Evolutionary conservation across 2,329 filamentous ascomycete species (phyloP), one percentile per base, ranked within the genome.

Genomic region (Aspergillus alliaceus): DNA sequence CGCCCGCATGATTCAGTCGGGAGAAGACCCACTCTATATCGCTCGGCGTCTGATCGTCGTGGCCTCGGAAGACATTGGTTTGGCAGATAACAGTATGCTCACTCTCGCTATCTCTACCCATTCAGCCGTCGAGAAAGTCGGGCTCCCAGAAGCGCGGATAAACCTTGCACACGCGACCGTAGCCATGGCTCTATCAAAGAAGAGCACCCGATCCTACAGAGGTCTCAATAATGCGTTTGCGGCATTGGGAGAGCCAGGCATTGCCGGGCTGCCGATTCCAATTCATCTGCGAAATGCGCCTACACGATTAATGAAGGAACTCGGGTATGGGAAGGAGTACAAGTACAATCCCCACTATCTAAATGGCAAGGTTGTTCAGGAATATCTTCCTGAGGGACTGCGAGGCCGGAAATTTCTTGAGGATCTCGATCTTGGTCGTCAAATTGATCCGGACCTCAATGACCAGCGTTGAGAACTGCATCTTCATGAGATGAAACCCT

Each of bases 261-360:
- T 96, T 2, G 93, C 92, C 0, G 85, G 84, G 1, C 71, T 97
- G 51, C 90, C 92, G 0, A 87, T 99, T 22, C 95, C 95, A 2
- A 75, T 95, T 37, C 95, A 98, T 72, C 75, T 99, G 57, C 81
- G 95, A 57, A 98, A 98, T 73, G 95, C 95, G 8, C 93, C 95
- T 0, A 98, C 95, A 1, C 84, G 88, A 63, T 72, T 98, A 63
- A 96, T 99, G 93, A 90, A 93, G 67, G 93, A 97, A 64, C 78
- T 98, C 64, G 93, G 91, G 0, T 96, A 92, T 69, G 93, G 93
- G 0, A 88, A 86, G 50, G 90, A 92, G 71, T 99, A 99, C 75
- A 98, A 98, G 75, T 98, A 99, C 70, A 96, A 96, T 64, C 95
- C 95, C 0, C 90, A 96, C 65, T 99, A 93, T 69, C 77, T 84